A percentile compares a stretch with the other conserved stretches of the same genome.
Conservation (phyloP, 2,329 filamentous ascomycete species). For the Drechslerella stenobrocha region DNA sequence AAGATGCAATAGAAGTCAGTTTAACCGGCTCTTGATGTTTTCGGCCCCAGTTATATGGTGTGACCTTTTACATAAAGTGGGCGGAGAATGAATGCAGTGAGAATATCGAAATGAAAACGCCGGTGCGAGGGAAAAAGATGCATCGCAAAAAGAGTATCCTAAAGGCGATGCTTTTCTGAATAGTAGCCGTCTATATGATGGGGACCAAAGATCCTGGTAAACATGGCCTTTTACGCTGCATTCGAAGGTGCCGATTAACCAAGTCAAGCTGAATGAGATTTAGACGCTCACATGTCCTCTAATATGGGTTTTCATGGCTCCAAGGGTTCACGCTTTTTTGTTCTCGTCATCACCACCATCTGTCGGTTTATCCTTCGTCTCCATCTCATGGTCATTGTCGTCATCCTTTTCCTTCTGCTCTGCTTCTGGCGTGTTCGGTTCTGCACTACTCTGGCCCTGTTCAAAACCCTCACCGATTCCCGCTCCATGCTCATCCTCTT, state of each 20-base stretch:
- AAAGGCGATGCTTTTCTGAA: slow-evolving; percentile 12
- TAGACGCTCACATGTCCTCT: slow-evolving; percentile 43
- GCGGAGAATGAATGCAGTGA: background rate
- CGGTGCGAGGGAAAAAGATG: slow-evolving; percentile 1
- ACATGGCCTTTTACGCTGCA: slow-evolving; percentile 41
- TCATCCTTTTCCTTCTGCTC: slow-evolving; percentile 32
- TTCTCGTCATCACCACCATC: slow-evolving; percentile 34
- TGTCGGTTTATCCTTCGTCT: slow-evolving; percentile 32
- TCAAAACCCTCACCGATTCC: slow-evolving; percentile 48
- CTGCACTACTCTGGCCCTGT: slow-evolving; percentile 47
- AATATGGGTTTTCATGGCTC: slow-evolving; percentile 42
- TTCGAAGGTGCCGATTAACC: slow-evolving; percentile 34
- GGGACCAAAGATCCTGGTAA: slow-evolving; percentile 44
- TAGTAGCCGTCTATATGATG: slow-evolving; percentile 36
- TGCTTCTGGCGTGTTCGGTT: slow-evolving; percentile 34
- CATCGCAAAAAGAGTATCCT: slow-evolving; percentile 5
- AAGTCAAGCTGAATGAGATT: slow-evolving; percentile 29
- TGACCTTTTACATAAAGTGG: slow-evolving; percentile 1
- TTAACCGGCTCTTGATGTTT: background rate
- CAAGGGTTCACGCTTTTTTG: slow-evolving; percentile 47
- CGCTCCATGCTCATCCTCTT: slow-evolving; percentile 51
- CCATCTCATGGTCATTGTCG: slow-evolving; percentile 52
- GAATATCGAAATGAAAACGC: slow-evolving; percentile 2
- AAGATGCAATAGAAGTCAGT: slow-evolving; percentile 3
- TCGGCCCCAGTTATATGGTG: slow-evolving; percentile 3